These are phyloP conservation scores for Stephania cephalantha DNA, from an alignment of 164 flowering plant genomes.

Conservation along the genomic window DNA sequence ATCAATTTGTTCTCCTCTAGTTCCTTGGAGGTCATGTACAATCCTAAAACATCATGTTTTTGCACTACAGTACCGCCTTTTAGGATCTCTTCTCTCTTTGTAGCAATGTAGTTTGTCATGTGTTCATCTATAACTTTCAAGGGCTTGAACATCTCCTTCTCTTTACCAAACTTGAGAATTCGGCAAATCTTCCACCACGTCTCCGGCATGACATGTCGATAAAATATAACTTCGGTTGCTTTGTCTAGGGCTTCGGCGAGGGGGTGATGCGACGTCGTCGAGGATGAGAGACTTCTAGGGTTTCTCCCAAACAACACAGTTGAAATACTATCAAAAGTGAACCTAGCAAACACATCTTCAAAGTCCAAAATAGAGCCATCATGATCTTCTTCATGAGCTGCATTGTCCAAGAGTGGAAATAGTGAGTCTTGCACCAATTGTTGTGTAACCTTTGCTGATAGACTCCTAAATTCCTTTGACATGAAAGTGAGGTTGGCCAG, in stretches of 20 bases:
- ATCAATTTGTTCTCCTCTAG: too few relatives aligned
- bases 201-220: constrained; percentile 12
- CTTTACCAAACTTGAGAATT: constrained; percentile 9
- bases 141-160: constrained; percentile 7
- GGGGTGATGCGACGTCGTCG: not conserved
- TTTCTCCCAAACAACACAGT: constrained; percentile 10
- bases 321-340: constrained; percentile 8
- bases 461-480: constrained; percentile 5
- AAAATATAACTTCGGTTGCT: constrained; percentile 7
- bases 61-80: constrained; percentile 2
- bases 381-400: not conserved
- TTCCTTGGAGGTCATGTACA: too few relatives aligned
- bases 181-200: constrained; percentile 11
- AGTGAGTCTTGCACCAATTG: constrained; percentile 12
- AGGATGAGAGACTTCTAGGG: not conserved
- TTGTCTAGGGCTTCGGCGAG: constrained; percentile 12
- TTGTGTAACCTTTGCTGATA: not conserved
- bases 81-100: constrained; percentile 1
- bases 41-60: not conserved
- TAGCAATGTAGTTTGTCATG: not conserved
- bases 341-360: constrained; percentile 15
- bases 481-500: constrained; percentile 4
- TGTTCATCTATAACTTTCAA: constrained; percentile 5
- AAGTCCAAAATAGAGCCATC: constrained; percentile 1
- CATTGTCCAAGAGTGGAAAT: constrained; percentile 8